These are phyloP conservation scores for Xanthoceras sorbifolium DNA, from an alignment of 345 rosid genomes.

Conservation along the genomic window DNA sequence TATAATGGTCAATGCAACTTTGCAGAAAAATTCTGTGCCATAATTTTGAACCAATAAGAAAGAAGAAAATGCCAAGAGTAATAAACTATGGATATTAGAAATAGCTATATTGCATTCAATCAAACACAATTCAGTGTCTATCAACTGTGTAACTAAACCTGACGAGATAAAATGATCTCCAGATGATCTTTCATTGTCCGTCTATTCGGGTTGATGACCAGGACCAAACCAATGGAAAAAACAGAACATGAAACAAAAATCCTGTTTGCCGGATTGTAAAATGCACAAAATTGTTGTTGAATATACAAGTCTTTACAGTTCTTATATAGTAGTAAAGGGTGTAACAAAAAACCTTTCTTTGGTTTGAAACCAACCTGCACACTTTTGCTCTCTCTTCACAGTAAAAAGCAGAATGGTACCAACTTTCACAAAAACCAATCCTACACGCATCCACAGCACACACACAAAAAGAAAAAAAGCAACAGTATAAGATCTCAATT, in stretches of 20 bases:
- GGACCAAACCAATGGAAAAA: too few relatives aligned
- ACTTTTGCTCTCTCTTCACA: too few relatives aligned
- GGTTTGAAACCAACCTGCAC: too few relatives aligned
- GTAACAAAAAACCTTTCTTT: too few relatives aligned
- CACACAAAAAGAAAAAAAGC: background rate
- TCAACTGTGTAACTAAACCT: too few relatives aligned
- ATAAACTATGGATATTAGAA: background rate
- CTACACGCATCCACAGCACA: background rate
- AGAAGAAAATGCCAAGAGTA: too few relatives aligned
- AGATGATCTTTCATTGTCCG: background rate
- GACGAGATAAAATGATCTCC: background rate
- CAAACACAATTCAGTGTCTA: too few relatives aligned
- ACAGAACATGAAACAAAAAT: background rate
- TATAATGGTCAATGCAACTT: too few relatives aligned
- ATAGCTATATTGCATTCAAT: too few relatives aligned
- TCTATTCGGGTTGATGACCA: background rate
- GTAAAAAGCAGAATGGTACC: background rate
- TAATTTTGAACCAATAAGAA: too few relatives aligned
- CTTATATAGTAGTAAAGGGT: background rate
- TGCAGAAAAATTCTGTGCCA: too few relatives aligned
- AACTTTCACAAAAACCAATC: constrained; percentile 15
- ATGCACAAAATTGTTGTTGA: background rate
- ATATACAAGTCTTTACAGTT: background rate
- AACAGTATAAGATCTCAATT: background rate
- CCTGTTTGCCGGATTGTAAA: background rate